Base-by-base conservation (phyloP, 192 early-diverging fungal genomes). In the Powellomyces hirtus region DNA sequence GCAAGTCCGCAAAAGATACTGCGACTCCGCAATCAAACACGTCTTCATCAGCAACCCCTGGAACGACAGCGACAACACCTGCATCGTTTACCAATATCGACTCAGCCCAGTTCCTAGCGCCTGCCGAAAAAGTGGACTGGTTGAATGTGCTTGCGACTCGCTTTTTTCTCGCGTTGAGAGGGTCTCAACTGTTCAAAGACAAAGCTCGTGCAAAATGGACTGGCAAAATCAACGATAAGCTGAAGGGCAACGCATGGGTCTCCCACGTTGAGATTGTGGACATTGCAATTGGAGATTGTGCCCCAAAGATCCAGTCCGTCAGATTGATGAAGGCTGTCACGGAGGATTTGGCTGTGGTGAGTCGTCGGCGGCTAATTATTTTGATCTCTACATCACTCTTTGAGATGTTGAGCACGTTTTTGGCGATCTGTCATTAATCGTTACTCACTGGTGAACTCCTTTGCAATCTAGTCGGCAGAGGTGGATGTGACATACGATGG, bases 261-360 rank as follows among this genome's bases (percentile, higher is more conserved):
- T 70, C 71, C 24, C 71, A 75, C 44, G 71, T 81, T 27, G 51
- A 76, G 29, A 73, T 85, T 4, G 65, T 58, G 27, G 81, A 83
- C 61, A 29, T 85, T 24, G 27, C 35, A 3, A 62, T 82, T n/a
- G 84, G 84, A 2, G 81, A 83, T 16, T 45, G 79, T 61, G 71
- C 77, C 6, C 84, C 84, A 2, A 64, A 50, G 11, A 52, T 85
- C 34, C 57, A 59, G 60, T 77, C 76, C 10, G 70, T 83, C 3
- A 24, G 81, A 56, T 45, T 83, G 27, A 26, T 79, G 24, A 82
- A 85, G 52, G 81, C 74, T 14, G 22, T 85, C 24, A 76, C 79
- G 31, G 77, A 83, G 8, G 84, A 85, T 70, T 50, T 83, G 14
- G 78, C 84, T 30, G 84, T 85, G 33, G 75, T 77, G 42, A 37